A percentile compares a stretch with the other conserved stretches of the same genome.
phyloP scores from a whole-genome alignment of 1,284 basidiomycete genomes.

The Macrocybe sp. region DNA sequence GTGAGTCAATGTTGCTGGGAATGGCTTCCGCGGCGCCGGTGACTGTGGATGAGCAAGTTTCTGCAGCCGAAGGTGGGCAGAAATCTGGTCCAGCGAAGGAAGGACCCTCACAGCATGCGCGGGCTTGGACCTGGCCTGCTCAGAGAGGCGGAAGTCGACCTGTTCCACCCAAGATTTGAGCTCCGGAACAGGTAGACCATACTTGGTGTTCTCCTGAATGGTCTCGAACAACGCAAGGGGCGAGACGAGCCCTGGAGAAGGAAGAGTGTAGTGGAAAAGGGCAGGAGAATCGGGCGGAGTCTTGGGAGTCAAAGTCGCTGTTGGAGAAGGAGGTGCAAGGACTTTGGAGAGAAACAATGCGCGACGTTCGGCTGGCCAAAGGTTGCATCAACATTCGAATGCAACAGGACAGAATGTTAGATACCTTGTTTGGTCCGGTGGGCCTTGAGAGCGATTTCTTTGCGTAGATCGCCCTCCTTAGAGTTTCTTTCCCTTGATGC shows the following conservation, averaged over 20 bases:
- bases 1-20: neutral
- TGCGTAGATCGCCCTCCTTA: slow-evolving; percentile 52
- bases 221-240: slow-evolving; percentile 57
- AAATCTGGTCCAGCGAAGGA: slow-evolving; percentile 74
- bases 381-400: slow-evolving; percentile 3
- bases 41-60: slow-evolving; percentile 15
- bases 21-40: slow-evolving; percentile 6
- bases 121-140: slow-evolving; percentile 2
- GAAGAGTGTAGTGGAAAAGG: slow-evolving; percentile 64
- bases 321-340: slow-evolving; percentile 57
- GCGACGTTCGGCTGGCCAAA: slow-evolving; percentile 61
- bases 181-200: slow-evolving; percentile 16
- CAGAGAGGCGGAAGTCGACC: slow-evolving; percentile 52
- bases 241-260: slow-evolving; percentile 61
- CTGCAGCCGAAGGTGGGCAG: slow-evolving; percentile 49
- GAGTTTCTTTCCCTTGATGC: slow-evolving; percentile 51
- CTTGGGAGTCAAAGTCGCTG: slow-evolving; percentile 51
- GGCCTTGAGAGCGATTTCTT: slow-evolving; percentile 66
- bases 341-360: slow-evolving; percentile 72
- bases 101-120: slow-evolving; percentile 26
- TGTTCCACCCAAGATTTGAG: slow-evolving; percentile 57
- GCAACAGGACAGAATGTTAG: slow-evolving; percentile 19
- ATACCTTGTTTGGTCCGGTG: slow-evolving; percentile 72
- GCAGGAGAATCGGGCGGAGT: slow-evolving; percentile 68
- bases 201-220: slow-evolving; percentile 32